Percentiles rank a stretch among this genome's conserved stretches.
These are phyloP conservation scores for Zygoascus flipseniorum DNA, from an alignment of 805 yeast genomes.

Conservation along the genomic window DNA sequence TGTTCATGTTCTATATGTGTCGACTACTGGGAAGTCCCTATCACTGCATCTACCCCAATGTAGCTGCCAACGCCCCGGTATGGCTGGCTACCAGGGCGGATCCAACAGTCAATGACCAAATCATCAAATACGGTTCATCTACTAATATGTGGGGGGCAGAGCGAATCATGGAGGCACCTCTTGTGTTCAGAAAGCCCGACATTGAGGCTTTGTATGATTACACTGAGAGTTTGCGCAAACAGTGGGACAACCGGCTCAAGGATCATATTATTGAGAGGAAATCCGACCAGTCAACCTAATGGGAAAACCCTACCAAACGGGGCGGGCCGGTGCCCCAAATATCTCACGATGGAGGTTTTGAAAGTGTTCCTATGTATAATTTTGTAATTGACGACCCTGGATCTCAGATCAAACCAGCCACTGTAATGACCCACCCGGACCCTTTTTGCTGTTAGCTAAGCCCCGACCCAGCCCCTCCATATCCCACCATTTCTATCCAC, in stretches of 20 bases:
- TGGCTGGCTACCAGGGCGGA: conserved; percentile 51
- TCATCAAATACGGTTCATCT: conserved; percentile 66
- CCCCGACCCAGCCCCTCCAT: background rate
- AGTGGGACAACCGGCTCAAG: conserved; percentile 70
- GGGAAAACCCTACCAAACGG: background rate
- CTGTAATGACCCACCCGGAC: too few species aligned
- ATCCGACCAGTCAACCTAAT: conserved; percentile 9
- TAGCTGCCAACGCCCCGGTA: conserved; percentile 82
- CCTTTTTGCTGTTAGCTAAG: too few species aligned
- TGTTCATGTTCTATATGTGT: conserved; percentile 72
- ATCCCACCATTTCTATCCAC: background rate
- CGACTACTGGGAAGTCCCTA: conserved; percentile 76
- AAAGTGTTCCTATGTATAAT: too few species aligned
- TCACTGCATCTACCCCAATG: conserved; percentile 83
- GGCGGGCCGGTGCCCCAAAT: too few species aligned
- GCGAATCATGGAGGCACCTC: conserved; percentile 39
- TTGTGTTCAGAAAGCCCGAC: conserved; percentile 35
- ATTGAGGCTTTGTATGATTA: conserved; percentile 58
- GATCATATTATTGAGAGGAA: conserved; percentile 56
- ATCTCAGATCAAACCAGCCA: too few species aligned
- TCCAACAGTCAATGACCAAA: conserved; percentile 39
- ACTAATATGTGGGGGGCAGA: conserved; percentile 57
- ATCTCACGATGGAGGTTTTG: too few species aligned
- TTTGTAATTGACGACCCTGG: too few species aligned
- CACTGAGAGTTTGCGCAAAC: conserved; percentile 44